Evolutionary conservation across 169 alveolate genomes (phyloP).

Genomic region (Plasmodium inui): DNA sequence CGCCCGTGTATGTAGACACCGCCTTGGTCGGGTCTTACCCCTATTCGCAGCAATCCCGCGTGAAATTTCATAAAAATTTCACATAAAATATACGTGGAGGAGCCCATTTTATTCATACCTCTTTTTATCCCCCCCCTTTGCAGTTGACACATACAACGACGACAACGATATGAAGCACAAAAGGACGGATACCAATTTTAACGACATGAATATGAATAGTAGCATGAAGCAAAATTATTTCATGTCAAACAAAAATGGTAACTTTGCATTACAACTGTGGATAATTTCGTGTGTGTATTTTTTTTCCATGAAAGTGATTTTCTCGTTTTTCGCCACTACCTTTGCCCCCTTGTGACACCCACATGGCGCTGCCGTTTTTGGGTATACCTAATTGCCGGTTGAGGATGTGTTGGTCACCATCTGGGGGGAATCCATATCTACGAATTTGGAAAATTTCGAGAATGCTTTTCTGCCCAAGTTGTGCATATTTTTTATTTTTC

Average conservation of each 20-base stretch:
- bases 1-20: neutral
- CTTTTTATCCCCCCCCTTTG: neutral
- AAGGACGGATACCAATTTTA: constrained; percentile 32
- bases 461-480: neutral
- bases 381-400: too few species aligned
- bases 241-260: constrained; percentile 64
- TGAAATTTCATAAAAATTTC: too few species aligned
- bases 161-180: constrained; percentile 45
- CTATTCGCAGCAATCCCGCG: neutral
- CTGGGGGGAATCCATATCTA: too few species aligned
- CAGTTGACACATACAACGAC: constrained; percentile 63
- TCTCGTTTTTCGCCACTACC: too few species aligned
- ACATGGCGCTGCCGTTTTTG: too few species aligned
- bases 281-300: neutral
- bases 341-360: too few species aligned
- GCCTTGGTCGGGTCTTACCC: neutral
- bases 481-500: neutral
- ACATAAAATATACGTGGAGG: neutral
- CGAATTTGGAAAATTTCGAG: too few species aligned
- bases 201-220: constrained; percentile 17
- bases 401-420: too few species aligned
- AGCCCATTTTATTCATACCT: neutral
- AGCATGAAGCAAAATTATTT: constrained; percentile 55
- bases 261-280: neutral
- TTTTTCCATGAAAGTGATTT: neutral